These are phyloP conservation scores for Diplodia seriata DNA, from an alignment of 2,329 filamentous ascomycete species.

Conservation along the genomic window DNA sequence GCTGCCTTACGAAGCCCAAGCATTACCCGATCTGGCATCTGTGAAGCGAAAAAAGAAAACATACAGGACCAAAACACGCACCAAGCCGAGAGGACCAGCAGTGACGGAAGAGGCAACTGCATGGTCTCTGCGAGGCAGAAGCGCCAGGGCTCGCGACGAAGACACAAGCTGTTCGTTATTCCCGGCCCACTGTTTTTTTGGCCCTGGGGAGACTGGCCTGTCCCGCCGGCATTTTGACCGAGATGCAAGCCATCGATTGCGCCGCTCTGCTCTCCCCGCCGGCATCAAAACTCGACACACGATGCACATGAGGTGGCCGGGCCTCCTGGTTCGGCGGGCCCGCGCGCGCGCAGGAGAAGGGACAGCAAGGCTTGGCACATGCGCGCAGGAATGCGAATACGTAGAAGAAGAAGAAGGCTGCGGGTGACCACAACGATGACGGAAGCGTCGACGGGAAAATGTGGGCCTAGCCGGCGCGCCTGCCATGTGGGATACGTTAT, in stretches of 20 bases:
- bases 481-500: background rate
- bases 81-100: background rate
- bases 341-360: too few relatives aligned
- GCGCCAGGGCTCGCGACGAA: background rate
- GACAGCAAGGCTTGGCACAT: too few relatives aligned
- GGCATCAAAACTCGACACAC: background rate
- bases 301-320: too few relatives aligned
- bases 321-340: too few relatives aligned
- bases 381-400: too few relatives aligned
- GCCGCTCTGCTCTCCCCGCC: background rate
- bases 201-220: background rate
- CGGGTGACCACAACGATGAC: too few relatives aligned
- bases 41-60: background rate
- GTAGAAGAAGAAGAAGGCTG: too few relatives aligned
- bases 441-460: too few relatives aligned
- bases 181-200: background rate
- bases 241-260: background rate
- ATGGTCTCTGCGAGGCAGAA: background rate
- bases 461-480: too few relatives aligned
- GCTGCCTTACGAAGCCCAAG: background rate
- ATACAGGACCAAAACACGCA: background rate
- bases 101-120: background rate
- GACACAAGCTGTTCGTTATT: constrained; percentile 1
- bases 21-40: constrained; percentile 1
- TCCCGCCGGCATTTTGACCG: background rate